These are phyloP conservation scores for Acanthamoeba lenticulata DNA, from an alignment of 208 protist species.

Conservation along the genomic window DNA sequence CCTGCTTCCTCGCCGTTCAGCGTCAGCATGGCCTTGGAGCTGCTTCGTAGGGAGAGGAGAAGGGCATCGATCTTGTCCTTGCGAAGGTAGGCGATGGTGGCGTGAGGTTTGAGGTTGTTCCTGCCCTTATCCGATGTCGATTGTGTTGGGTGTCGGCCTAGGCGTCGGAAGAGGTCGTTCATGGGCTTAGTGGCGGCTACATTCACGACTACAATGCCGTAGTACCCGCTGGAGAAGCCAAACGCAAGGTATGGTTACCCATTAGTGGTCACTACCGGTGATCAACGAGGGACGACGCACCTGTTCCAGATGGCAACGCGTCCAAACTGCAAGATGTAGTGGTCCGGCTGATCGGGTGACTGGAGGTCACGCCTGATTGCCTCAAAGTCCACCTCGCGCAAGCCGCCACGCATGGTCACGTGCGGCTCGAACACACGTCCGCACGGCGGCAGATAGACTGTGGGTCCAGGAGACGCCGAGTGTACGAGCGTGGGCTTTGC, in stretches of 20 bases:
- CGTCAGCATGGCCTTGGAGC: neutral
- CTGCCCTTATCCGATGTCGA: neutral
- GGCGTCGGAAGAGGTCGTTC: neutral
- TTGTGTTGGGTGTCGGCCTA: neutral
- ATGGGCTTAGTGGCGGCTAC: neutral
- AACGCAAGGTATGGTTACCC: neutral
- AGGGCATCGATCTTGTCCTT: constrained; percentile 21
- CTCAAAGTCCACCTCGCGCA: constrained; percentile 18
- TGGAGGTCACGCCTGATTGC: neutral
- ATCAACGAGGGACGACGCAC: neutral
- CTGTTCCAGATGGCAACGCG: constrained; percentile 27
- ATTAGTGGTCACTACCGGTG: neutral
- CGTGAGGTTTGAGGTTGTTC: neutral
- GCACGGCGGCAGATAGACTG: constrained; percentile 29
- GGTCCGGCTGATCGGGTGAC: neutral
- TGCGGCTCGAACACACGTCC: neutral
- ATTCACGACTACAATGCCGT: neutral
- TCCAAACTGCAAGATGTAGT: neutral
- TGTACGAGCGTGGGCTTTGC: too few species aligned
- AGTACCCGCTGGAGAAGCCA: neutral
- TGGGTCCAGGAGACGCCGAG: too few species aligned
- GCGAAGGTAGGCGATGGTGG: constrained; percentile 15
- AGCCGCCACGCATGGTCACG: neutral
- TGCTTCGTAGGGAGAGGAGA: neutral
- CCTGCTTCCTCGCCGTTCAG: neutral